phyloP scores from a whole-genome alignment of 2,329 filamentous ascomycete genomes.

The Penicillium sp. region DNA sequence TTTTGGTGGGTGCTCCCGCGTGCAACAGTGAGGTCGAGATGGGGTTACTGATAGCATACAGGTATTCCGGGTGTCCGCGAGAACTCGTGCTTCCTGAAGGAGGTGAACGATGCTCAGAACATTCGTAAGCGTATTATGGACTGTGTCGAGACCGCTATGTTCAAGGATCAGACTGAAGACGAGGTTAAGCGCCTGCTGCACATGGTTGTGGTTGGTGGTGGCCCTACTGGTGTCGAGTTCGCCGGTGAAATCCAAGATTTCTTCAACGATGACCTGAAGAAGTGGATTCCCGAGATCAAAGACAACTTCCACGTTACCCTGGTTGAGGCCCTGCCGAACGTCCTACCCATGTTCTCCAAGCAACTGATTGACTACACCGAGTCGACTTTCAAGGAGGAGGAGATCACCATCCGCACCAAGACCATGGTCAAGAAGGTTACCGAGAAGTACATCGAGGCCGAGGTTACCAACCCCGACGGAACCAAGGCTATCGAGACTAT shows the following conservation, averaged over 20 bases:
- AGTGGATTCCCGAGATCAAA: conserved; percentile 93
- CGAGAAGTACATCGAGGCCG: conserved; percentile 87
- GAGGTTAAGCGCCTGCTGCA: conserved; percentile 93
- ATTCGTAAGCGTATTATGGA: conserved; percentile 99
- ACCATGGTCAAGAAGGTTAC: conserved; percentile 99
- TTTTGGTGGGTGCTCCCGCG: conserved; percentile 64
- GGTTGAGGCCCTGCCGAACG: conserved; percentile 93
- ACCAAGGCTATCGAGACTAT: conserved; percentile 77
- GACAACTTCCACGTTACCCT: conserved; percentile 96
- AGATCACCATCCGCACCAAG: conserved; percentile 95
- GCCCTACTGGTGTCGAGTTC: conserved; percentile 96
- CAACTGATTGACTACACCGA: conserved; percentile 99
- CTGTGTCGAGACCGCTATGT: conserved; percentile 95
- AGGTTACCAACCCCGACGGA: conserved; percentile 77
- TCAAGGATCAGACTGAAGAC: conserved; percentile 88
- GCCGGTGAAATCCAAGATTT: conserved; percentile 98
- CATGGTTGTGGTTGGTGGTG: conserved; percentile 95
- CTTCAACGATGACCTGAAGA: conserved; percentile 96
- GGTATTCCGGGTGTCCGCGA: conserved; percentile 90
- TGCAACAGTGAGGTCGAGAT: background rate
- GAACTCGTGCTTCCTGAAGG: conserved; percentile 97
- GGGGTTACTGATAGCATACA: conserved; percentile 27
- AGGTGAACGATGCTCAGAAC: conserved; percentile 90
- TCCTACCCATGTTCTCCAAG: conserved; percentile 95
- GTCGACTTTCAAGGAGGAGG: conserved; percentile 97